Base-by-base conservation (phyloP, 345 rosid species). In the Eucalyptus polyanthemos region DNA sequence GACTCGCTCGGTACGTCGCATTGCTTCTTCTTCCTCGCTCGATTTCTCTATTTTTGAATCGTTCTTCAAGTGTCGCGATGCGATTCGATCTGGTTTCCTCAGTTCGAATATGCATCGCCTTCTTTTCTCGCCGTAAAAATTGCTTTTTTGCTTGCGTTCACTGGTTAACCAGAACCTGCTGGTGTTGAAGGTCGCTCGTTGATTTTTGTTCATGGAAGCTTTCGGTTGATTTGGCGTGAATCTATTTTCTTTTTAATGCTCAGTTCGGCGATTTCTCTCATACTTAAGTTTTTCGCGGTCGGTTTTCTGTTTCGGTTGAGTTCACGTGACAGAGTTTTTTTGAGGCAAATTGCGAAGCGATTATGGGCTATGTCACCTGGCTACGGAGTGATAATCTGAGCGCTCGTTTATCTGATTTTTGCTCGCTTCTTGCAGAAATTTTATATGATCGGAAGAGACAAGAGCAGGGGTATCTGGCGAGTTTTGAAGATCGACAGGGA, bases 391-490 rank as follows among this genome's bases (percentile, higher is more conserved):
- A 34, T 67, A 67, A 31, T 69, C 11, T 37, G 45, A 37, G 25
- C 9, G 44, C 42, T 56, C 62, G 49, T 31, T 87, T 42, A 60
- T 58, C 65, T 40, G 65, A 25, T 29, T 56, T 56, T 56, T 56
- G 29, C 86, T 47, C 15, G 3, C 87, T 88, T 81, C 88, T 56
- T 86, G 88, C 97, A 98, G 99, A 94, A 94, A 89, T 98, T 96
- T 88, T 98, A 98, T 88, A 93, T 98, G 97, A 91, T 95, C 21
- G 99, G 99, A 89, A 95, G 96, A 91, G 96, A 98, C 93, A 97
- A 97, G 88, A 93, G 89, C 81, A 91, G 95, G 90, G 92, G 92
- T 29, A 88, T 87, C 80, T 98, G 99, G 97, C 95, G 94, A 92
- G 92, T 98, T 87, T 90, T 98, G 67, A 98, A 97, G 97, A 93